Conservation (phyloP, 306 rosid genomes). For the Glycine latifolia region DNA sequence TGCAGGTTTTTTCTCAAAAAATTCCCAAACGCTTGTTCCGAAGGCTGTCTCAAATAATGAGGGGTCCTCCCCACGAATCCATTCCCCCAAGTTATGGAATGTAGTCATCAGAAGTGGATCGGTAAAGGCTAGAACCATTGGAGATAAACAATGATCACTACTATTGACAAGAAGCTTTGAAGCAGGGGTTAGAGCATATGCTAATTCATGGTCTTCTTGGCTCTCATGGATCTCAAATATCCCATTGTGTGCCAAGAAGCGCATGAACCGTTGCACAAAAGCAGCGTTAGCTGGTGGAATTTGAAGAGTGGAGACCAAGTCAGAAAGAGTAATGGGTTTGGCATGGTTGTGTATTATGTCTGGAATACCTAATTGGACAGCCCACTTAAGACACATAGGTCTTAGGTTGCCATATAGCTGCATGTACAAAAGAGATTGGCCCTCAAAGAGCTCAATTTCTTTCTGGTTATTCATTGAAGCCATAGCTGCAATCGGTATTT, state of each 20-base stretch:
- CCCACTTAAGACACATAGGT: constrained; percentile 34
- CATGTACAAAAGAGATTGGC: constrained; percentile 28
- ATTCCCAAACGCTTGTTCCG: constrained; percentile 43
- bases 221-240: constrained; percentile 30
- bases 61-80: constrained; percentile 42
- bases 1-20: constrained; percentile 1
- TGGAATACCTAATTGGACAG: constrained; percentile 39
- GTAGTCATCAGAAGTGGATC: neutral
- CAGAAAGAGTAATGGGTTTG: constrained; percentile 47
- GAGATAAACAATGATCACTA: constrained; percentile 30
- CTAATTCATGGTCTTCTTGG: constrained; percentile 33
- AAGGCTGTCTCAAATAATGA: constrained; percentile 36
- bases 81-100: constrained; percentile 34
- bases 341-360: constrained; percentile 45
- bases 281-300: constrained; percentile 42
- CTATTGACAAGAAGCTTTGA: constrained; percentile 46
- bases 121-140: neutral
- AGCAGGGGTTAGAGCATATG: constrained; percentile 49
- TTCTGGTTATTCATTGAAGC: neutral
- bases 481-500: neutral
- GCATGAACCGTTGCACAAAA: constrained; percentile 45
- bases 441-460: neutral
- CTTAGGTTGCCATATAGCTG: neutral
- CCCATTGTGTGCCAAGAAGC: constrained; percentile 49
- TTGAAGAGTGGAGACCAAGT: constrained; percentile 47